Evolutionary conservation across 352 stramenopile species (phyloP).

Genomic region (Thalassiosira mediterranea): DNA sequence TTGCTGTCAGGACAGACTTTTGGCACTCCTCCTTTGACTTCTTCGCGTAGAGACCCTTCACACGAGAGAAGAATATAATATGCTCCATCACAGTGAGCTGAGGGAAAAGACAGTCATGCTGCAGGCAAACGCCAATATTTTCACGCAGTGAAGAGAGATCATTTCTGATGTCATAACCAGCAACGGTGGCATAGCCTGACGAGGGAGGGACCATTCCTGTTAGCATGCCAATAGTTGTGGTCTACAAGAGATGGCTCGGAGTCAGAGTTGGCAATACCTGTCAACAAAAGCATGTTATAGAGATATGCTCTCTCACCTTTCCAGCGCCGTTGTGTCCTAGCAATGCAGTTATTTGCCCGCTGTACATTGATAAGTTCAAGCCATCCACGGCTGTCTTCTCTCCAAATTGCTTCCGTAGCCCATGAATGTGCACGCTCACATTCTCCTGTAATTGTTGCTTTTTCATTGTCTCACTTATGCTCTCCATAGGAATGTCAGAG

Average conservation of each 20-base stretch:
- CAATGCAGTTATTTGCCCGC: too few relatives aligned
- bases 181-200: slow-evolving; percentile 65
- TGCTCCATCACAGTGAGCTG: slow-evolving; percentile 95
- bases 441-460: slow-evolving; percentile 53
- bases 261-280: slow-evolving; percentile 31
- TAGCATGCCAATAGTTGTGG: slow-evolving; percentile 95
- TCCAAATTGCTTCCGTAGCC: slow-evolving; percentile 75
- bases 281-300: too few relatives aligned
- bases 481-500: slow-evolving; percentile 58
- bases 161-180: slow-evolving; percentile 71
- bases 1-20: slow-evolving; percentile 60
- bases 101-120: slow-evolving; percentile 95
- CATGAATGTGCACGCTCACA: slow-evolving; percentile 72
- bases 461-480: slow-evolving; percentile 57
- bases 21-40: slow-evolving; percentile 62
- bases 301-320: too few relatives aligned
- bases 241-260: slow-evolving; percentile 87
- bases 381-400: slow-evolving; percentile 80
- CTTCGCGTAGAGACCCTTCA: slow-evolving; percentile 87
- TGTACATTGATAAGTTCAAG: slow-evolving; percentile 79
- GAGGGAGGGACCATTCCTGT: slow-evolving; percentile 89
- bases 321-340: too few relatives aligned
- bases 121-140: slow-evolving; percentile 94
- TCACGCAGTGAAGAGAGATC: slow-evolving; percentile 90
- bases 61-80: slow-evolving; percentile 90